Conservation (phyloP, 176 grass and related monocot species). For the Avena sativa region DNA sequence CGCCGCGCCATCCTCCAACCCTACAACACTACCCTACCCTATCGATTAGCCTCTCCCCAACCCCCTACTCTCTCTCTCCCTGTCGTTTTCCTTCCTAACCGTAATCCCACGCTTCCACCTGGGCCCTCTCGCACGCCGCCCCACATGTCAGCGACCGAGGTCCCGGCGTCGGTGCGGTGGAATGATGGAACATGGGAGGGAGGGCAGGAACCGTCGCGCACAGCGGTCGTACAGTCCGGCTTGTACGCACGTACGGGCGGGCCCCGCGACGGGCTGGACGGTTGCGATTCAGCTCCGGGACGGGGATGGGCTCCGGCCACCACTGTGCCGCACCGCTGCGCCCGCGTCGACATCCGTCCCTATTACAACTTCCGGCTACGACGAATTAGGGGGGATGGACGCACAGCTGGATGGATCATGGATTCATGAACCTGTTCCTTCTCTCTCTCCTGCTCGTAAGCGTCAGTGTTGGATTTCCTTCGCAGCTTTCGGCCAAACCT, state of each 20-base stretch:
- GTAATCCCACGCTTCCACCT: accelerated
- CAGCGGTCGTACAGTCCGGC: slow-evolving; percentile 57
- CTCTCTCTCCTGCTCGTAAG: not conserved
- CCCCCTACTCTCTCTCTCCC: not conserved
- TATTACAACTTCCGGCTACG: not conserved
- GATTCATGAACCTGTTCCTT: not conserved
- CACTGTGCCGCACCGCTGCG: not conserved
- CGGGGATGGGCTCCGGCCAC: slow-evolving; percentile 39
- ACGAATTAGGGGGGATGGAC: slow-evolving; percentile 37
- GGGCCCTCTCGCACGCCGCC: accelerated
- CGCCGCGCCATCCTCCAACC: slow-evolving; percentile 20
- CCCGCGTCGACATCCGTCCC: not conserved
- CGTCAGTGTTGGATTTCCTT: not conserved
- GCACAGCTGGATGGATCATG: slow-evolving; percentile 13
- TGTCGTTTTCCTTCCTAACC: not conserved
- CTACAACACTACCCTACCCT: not conserved
- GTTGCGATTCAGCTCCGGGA: not conserved
- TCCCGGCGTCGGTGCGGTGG: not conserved
- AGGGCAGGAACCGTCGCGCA: slow-evolving; percentile 22
- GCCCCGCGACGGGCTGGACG: not conserved
- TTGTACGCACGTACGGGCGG: slow-evolving; percentile 61
- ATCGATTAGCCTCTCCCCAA: not conserved
- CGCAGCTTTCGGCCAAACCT: not conserved
- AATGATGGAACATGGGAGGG: not conserved
- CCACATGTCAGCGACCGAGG: accelerated